phyloP scores from a whole-genome alignment of 345 rosid genomes.

The Erodium maritimum region DNA sequence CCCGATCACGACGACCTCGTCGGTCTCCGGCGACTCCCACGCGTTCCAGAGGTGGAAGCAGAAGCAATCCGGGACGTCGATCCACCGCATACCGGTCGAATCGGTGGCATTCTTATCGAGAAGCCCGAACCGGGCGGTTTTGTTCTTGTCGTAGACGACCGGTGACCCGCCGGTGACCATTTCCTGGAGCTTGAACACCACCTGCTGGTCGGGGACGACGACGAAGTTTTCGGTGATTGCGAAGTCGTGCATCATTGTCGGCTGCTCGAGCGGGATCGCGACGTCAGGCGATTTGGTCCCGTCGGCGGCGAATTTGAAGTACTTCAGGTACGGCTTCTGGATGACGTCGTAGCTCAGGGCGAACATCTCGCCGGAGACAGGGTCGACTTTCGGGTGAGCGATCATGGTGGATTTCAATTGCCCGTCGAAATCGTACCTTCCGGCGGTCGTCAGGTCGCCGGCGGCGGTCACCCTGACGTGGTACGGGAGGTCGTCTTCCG shows the following conservation, averaged over 20 bases:
- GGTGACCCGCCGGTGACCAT: conserved; percentile 88
- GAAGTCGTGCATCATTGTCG: conserved; percentile 96
- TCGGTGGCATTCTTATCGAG: conserved; percentile 41
- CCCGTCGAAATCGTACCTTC: conserved; percentile 51
- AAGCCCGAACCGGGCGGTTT: conserved; percentile 66
- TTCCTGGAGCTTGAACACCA: conserved; percentile 76
- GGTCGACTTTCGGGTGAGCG: conserved; percentile 88
- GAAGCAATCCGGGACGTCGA: conserved; percentile 70
- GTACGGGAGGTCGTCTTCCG: conserved; percentile 86
- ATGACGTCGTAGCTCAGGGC: conserved; percentile 79
- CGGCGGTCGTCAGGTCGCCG: conserved; percentile 71
- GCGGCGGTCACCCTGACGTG: conserved; percentile 47
- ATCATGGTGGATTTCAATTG: conserved; percentile 67
- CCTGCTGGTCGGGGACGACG: conserved; percentile 89
- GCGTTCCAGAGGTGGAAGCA: conserved; percentile 97
- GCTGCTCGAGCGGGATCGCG: conserved; percentile 50
- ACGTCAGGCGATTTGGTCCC: conserved; percentile 72
- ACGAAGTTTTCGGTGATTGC: conserved; percentile 77
- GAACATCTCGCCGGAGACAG: conserved; percentile 52
- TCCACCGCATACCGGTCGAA: conserved; percentile 57
- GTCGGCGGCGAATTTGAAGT: conserved; percentile 51
- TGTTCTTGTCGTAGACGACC: conserved; percentile 64
- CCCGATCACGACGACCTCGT: conserved; percentile 84
- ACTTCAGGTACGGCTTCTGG: conserved; percentile 68
- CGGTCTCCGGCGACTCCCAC: conserved; percentile 79